A percentile compares a stretch with the other conserved stretches of the same genome.
These are phyloP conservation scores for Asterochloris erici DNA, from an alignment of 139 green algal genomes.

Conservation along the genomic window DNA sequence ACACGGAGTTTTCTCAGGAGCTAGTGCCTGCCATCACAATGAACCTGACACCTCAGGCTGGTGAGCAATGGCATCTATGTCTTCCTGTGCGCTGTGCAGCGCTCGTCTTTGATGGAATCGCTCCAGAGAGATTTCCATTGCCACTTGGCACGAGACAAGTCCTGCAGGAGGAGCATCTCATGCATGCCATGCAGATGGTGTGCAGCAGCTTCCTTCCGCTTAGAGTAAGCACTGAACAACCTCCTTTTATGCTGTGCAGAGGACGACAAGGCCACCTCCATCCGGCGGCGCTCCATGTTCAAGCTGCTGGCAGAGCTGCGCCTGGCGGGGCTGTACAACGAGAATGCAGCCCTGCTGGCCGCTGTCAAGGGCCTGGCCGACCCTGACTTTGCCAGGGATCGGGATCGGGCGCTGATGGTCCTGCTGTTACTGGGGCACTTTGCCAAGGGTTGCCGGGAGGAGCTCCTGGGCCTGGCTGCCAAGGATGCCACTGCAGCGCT, in stretches of 20 bases:
- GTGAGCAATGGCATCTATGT: background rate
- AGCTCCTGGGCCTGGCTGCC: constrained; percentile 58
- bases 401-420: constrained; percentile 42
- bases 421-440: constrained; percentile 71
- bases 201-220: background rate
- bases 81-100: background rate
- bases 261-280: constrained; percentile 38
- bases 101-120: background rate
- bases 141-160: background rate
- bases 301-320: constrained; percentile 85
- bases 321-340: constrained; percentile 58
- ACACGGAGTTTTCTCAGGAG: constrained; percentile 62
- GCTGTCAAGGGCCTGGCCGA: constrained; percentile 51
- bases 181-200: background rate
- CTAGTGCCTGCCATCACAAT: constrained; percentile 40
- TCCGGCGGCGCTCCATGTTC: constrained; percentile 58
- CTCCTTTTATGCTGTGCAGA: constrained; percentile 24
- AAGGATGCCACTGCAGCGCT: constrained; percentile 19
- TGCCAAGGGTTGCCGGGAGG: constrained; percentile 54
- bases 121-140: background rate
- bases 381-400: constrained; percentile 41
- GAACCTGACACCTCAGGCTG: background rate
- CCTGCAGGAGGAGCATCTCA: background rate
- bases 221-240: too few relatives aligned
- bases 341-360: constrained; percentile 47